Evolutionary conservation across 441 rosid genomes (phyloP), one percentile per base, ranked within the genome.

Genomic region (Populus hybrid): DNA sequence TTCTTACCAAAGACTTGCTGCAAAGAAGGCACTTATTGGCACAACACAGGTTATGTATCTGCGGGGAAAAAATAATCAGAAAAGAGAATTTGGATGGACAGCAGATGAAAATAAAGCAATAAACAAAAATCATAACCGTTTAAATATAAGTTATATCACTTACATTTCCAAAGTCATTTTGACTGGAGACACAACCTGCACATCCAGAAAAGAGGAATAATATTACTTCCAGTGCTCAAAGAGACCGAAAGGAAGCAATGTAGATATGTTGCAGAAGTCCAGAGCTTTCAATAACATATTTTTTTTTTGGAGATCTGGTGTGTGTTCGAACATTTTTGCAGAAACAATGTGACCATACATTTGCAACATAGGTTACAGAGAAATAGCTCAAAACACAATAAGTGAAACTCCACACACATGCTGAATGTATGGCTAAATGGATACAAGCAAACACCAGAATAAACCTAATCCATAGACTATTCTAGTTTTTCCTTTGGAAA

Each of bases 21-120:
- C 98, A 85, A 94, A 97, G 89, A 97, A 97, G 81, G 99, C 99
- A 83, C 99, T 97, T 78, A 97, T 97, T 74, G 99, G 98, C 67
- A 97, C 82, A 57, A 97, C 98, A 83, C 98, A 97, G 19, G 99
- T 96, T 42, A 91, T 94, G 73, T 96, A 96, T 88, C 99, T 96
- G 92, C 75, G 65, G 36, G 61, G 10, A 0, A 1, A 46, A 46
- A 46, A 12, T 3, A 46, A 74, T 24, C 73, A 80, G 78, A 71
- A 70, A 75, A 30, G 53, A 38, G 12, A 64, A 76, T 78, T 80
- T 59, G 75, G 53, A 61, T 70, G 72, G 73, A 50, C 81, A 61
- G 57, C 12, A 38, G 19, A 64, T 61, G 6, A 73, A 79, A 66
- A 9, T 18, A 67, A 28, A 63, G 28, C 70, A 65, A 75, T 78